phyloP scores from a whole-genome alignment of 2,329 filamentous ascomycete genomes.

The Trichoderma sp. region DNA sequence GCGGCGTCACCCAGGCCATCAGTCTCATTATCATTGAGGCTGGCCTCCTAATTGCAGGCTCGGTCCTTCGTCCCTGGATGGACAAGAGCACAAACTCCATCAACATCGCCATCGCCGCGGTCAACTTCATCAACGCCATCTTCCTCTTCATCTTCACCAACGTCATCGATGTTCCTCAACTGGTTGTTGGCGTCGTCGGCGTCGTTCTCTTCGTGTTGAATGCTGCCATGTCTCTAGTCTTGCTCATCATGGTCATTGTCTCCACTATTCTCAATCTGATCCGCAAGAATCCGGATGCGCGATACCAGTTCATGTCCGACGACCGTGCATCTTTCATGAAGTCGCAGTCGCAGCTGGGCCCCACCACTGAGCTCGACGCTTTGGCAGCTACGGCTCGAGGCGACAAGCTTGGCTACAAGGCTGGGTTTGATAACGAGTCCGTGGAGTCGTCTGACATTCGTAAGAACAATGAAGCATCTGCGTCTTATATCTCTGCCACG shows the following conservation, averaged over 20 bases:
- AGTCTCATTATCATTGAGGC: slow-evolving; percentile 84
- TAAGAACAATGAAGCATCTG: slow-evolving; percentile 40
- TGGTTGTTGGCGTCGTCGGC: slow-evolving; percentile 86
- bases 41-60: slow-evolving; percentile 73
- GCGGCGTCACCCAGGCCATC: slow-evolving; percentile 74
- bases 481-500: slow-evolving; percentile 31
- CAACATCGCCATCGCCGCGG: slow-evolving; percentile 87
- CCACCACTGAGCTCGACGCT: slow-evolving; percentile 85
- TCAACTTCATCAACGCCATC: slow-evolving; percentile 90
- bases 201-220: slow-evolving; percentile 89
- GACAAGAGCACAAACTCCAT: slow-evolving; percentile 97
- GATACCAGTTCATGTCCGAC: slow-evolving; percentile 96
- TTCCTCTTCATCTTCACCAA: slow-evolving; percentile 88
- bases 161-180: slow-evolving; percentile 79
- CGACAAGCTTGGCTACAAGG: slow-evolving; percentile 64
- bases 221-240: slow-evolving; percentile 77
- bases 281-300: slow-evolving; percentile 90
- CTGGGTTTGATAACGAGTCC: slow-evolving; percentile 44
- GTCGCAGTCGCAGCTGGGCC: slow-evolving; percentile 78
- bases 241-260: slow-evolving; percentile 76
- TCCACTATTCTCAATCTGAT: slow-evolving; percentile 71
- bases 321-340: slow-evolving; percentile 98
- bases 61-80: slow-evolving; percentile 91
- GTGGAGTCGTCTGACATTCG: slow-evolving; percentile 46
- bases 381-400: slow-evolving; percentile 86